Conservation (phyloP, 2,329 filamentous ascomycete genomes). For the Alternaria burnsii region DNA sequence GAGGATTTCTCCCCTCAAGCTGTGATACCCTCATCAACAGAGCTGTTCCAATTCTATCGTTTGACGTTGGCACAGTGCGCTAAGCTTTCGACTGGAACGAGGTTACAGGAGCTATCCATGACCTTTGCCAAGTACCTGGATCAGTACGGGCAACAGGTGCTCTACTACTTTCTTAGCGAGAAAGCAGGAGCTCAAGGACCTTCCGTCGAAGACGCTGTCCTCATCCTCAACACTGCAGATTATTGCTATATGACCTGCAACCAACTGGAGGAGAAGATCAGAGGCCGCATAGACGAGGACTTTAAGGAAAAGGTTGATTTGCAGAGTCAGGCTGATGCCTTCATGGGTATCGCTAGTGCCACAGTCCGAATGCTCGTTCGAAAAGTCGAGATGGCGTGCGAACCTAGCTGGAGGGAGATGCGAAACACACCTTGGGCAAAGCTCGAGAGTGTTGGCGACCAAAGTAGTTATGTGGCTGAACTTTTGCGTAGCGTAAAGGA, state of each 20-base stretch:
- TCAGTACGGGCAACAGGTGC: slow-evolving; percentile 91
- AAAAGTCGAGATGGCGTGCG: slow-evolving; percentile 81
- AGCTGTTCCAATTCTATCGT: slow-evolving; percentile 97
- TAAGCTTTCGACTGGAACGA: slow-evolving; percentile 90
- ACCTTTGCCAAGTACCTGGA: slow-evolving; percentile 93
- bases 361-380: slow-evolving; percentile 85
- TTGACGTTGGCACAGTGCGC: slow-evolving; percentile 92
- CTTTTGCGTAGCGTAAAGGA: slow-evolving; percentile 76
- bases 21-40: slow-evolving; percentile 92
- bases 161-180: slow-evolving; percentile 76
- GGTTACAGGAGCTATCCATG: slow-evolving; percentile 82
- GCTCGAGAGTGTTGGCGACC: slow-evolving; percentile 91
- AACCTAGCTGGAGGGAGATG: slow-evolving; percentile 95
- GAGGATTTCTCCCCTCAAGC: slow-evolving; percentile 92
- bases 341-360: slow-evolving; percentile 91
- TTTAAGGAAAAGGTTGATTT: slow-evolving; percentile 79
- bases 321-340: slow-evolving; percentile 91
- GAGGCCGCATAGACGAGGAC: slow-evolving; percentile 84
- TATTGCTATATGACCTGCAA: slow-evolving; percentile 95
- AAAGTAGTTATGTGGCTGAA: slow-evolving; percentile 89
- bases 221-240: slow-evolving; percentile 95
- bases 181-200: slow-evolving; percentile 63
- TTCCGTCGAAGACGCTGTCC: slow-evolving; percentile 77
- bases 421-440: slow-evolving; percentile 93
- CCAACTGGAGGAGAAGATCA: slow-evolving; percentile 94